Evolutionary conservation across 169 alveolate genomes (phyloP).

Genomic region (Toxoplasma gondii): DNA sequence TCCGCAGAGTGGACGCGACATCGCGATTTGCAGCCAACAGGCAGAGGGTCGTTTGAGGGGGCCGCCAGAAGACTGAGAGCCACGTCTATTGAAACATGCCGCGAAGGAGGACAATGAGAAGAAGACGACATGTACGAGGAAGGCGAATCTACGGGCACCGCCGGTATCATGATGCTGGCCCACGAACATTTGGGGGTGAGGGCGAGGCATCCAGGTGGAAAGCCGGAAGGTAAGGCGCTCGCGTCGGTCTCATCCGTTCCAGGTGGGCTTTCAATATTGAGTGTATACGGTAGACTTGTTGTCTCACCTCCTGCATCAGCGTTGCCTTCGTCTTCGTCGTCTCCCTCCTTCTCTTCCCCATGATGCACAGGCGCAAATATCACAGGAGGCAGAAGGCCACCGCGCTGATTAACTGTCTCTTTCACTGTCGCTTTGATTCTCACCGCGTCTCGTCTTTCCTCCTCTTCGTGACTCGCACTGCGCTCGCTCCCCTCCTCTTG

Average conservation of each 20-base stretch:
- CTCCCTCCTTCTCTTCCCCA: background rate
- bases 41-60: background rate
- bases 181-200: background rate
- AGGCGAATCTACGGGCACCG: background rate
- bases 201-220: background rate
- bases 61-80: background rate
- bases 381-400: background rate
- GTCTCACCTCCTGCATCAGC: no score
- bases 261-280: no score
- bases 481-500: background rate
- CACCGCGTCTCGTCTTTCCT: background rate
- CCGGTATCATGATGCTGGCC: background rate
- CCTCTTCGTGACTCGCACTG: background rate
- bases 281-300: no score
- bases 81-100: background rate
- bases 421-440: background rate
- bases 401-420: background rate
- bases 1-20: background rate
- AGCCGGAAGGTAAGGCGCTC: no score
- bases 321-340: background rate
- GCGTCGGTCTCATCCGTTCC: no score
- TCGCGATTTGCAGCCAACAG: no score
- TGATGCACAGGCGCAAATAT: background rate
- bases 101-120: background rate
- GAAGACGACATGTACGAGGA: background rate